Evolutionary conservation across 176 grass and related monocot species (phyloP), one percentile per base, ranked within the genome.

Genomic region (Paspalum vaginatum): DNA sequence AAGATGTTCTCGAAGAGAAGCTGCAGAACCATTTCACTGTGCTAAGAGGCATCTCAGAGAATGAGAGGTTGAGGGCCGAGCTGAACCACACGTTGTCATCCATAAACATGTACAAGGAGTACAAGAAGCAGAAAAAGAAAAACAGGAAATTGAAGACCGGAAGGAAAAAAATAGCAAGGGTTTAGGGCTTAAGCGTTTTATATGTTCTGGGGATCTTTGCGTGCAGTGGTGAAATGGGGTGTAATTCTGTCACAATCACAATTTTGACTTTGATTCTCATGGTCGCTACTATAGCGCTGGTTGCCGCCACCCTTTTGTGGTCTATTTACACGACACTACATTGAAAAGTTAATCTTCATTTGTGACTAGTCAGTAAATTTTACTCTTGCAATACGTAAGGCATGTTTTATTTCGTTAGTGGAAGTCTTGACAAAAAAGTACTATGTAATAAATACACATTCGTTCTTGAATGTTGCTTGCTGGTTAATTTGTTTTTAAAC

Each of bases 11-110:
- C 22, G 77, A 85, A 86, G 54, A 75, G 52, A 99, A 83, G 81
- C 80, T 99, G 65, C 72, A 90, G 68, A 88, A 65, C 38, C 96
- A 95, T 89, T 99, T 95, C 40, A 22, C 45, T 7, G 82, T 99
- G 13, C 82, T 95, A 37, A 71, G 73, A 76, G 85, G 85, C 24
- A 93, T 95, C 20, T 76, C 71, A 0, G 96, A 99, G 72, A 99
- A 99, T 73, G 93, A 91, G 72, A 89, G 86, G 58, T 58, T 99
- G 79, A 91, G 89, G 79, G 40, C 81, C 0, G 90, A 99, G 74
- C 77, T 99, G 79, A 95, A 90, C 50, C 61, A 77, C 32, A 91
- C 88, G 2, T 68, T 89, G 76, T 94, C 87, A 65, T 93, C 90
- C 12, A 73, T 95, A 68, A 86, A 70, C 51, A 66, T 99, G 75